Evolutionary conservation across 164 flowering plant genomes (phyloP).

Genomic region (Paratinospora sagittata): DNA sequence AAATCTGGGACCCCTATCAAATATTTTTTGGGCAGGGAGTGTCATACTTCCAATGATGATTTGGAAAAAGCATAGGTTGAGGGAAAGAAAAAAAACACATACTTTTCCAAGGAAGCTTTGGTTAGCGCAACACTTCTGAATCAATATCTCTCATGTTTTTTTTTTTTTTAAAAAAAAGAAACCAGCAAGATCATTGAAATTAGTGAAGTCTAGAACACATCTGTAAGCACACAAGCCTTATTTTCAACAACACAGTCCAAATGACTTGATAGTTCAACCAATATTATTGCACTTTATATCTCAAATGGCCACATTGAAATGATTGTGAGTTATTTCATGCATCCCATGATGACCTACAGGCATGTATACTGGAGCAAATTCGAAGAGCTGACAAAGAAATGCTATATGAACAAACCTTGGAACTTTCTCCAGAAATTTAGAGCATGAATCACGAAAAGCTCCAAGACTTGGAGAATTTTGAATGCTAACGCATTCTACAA

Average conservation of each 20-base stretch:
- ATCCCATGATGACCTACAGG: not conserved
- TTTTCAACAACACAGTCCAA: not conserved
- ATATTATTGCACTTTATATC: not conserved
- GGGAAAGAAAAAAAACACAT: too few species aligned
- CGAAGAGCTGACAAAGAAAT: not conserved
- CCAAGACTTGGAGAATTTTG: conserved; percentile 41
- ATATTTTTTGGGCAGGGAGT: not conserved
- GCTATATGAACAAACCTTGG: conserved; percentile 40
- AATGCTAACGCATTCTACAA: conserved; percentile 61
- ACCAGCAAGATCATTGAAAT: not conserved
- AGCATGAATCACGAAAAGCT: conserved; percentile 54
- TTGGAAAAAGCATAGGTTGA: not conserved
- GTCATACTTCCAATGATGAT: not conserved
- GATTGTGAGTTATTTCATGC: conserved; percentile 5
- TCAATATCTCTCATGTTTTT: too few species aligned
- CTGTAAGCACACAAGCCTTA: not conserved
- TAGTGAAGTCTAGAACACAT: too few species aligned
- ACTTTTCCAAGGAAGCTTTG: not conserved
- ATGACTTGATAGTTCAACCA: too few species aligned
- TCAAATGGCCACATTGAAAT: not conserved
- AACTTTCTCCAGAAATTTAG: conserved; percentile 55
- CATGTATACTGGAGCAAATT: not conserved
- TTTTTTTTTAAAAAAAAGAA: too few species aligned
- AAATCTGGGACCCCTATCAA: not conserved
- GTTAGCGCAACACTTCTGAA: not conserved